These are phyloP conservation scores for Phytophthora boehmeriae DNA, from an alignment of 352 stramenopile genomes.

Conservation along the genomic window DNA sequence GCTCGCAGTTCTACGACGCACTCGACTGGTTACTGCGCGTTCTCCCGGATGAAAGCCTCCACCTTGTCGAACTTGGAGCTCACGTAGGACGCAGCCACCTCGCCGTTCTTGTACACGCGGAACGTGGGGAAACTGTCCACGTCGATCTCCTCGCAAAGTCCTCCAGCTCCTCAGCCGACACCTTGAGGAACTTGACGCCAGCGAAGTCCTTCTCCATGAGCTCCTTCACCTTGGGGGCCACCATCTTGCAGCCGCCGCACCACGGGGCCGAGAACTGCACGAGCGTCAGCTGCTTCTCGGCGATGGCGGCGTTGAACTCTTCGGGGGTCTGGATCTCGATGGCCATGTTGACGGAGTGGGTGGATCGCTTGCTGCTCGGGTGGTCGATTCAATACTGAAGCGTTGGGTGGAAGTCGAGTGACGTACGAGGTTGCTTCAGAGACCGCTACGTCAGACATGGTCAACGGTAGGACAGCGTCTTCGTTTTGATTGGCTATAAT, in stretches of 20 bases:
- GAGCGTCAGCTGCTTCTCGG: conserved; percentile 56
- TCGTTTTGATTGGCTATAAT: conserved; percentile 16
- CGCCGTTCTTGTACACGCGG: conserved; percentile 75
- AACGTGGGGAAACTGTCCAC: conserved; percentile 83
- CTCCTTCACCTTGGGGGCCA: conserved; percentile 64
- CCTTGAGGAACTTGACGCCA: conserved; percentile 69
- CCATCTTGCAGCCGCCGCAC: conserved; percentile 81
- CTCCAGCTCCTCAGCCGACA: conserved; percentile 76
- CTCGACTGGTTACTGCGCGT: conserved; percentile 27
- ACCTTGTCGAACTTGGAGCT: conserved; percentile 85
- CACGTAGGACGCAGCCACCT: conserved; percentile 71
- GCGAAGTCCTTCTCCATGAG: conserved; percentile 60
- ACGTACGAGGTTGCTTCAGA: conserved; percentile 15
- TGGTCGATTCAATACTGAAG: conserved; percentile 34
- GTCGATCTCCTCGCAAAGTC: conserved; percentile 80
- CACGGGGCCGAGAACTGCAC: conserved; percentile 74
- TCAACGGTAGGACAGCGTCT: conserved; percentile 21
- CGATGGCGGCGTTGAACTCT: conserved; percentile 54
- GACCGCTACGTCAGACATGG: conserved; percentile 36
- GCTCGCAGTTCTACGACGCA: neutral
- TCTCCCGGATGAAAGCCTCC: conserved; percentile 72
- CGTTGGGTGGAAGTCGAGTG: neutral
- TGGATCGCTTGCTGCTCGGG: neutral
- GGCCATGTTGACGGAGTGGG: conserved; percentile 18
- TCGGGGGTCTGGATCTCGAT: conserved; percentile 52